These are phyloP conservation scores for Scytalidium lignicola DNA, from an alignment of 2,329 filamentous ascomycete species.

Conservation along the genomic window DNA sequence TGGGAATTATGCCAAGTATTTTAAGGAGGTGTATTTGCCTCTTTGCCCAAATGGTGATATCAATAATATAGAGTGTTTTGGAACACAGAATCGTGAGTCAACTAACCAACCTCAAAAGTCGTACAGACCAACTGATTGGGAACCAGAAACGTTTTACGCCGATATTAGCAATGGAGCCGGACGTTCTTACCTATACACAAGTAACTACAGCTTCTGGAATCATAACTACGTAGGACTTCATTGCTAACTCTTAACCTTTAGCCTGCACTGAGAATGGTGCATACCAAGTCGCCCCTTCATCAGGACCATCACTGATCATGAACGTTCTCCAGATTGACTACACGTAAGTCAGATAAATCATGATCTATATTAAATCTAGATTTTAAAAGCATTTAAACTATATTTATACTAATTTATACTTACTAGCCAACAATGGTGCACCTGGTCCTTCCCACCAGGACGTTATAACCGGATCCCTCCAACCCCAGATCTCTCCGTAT, in stretches of 20 bases:
- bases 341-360: slow-evolving; percentile 36
- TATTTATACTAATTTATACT: background rate
- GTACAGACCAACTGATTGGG: slow-evolving; percentile 18
- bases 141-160: slow-evolving; percentile 39
- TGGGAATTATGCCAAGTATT: slow-evolving; percentile 46
- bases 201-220: slow-evolving; percentile 5
- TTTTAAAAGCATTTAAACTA: background rate
- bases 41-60: slow-evolving; percentile 36
- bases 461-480: slow-evolving; percentile 38
- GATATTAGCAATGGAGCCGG: slow-evolving; percentile 33
- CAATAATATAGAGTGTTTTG: slow-evolving; percentile 41
- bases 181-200: slow-evolving; percentile 46
- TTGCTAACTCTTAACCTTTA: slow-evolving; percentile 3
- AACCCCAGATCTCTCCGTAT: slow-evolving; percentile 35
- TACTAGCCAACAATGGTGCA: slow-evolving; percentile 40
- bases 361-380: background rate
- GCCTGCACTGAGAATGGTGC: slow-evolving; percentile 42
- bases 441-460: slow-evolving; percentile 46
- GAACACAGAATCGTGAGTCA: slow-evolving; percentile 21
- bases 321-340: slow-evolving; percentile 42
- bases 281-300: slow-evolving; percentile 41
- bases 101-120: background rate
- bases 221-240: background rate
- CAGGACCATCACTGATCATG: slow-evolving; percentile 41
- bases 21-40: slow-evolving; percentile 40